Evolutionary conservation across 208 protist species (phyloP).

Genomic region (Acanthamoeba triangularis): DNA sequence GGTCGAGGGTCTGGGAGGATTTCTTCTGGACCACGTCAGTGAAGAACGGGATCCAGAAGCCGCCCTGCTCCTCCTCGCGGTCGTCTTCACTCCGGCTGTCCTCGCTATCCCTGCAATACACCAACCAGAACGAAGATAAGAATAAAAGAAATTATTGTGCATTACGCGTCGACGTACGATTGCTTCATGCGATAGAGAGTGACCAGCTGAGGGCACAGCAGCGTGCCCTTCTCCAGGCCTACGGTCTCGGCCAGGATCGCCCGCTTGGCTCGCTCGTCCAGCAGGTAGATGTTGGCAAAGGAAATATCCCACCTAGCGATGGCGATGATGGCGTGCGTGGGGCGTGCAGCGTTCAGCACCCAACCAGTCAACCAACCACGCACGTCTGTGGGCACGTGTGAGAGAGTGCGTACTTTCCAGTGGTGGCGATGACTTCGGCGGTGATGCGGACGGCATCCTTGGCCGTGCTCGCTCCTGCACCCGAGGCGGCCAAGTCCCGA

Average conservation of each 20-base stretch:
- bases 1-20: slow-evolving; percentile 18
- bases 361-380: background rate
- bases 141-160: too few relatives aligned
- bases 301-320: slow-evolving; percentile 68
- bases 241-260: slow-evolving; percentile 40
- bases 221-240: slow-evolving; percentile 43
- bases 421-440: slow-evolving; percentile 31
- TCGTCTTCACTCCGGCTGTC: slow-evolving; percentile 63
- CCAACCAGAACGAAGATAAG: too few relatives aligned
- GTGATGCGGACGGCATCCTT: slow-evolving; percentile 25
- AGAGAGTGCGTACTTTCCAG: background rate
- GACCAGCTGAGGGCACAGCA: slow-evolving; percentile 38
- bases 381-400: background rate
- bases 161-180: too few relatives aligned
- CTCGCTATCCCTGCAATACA: slow-evolving; percentile 44
- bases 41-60: slow-evolving; percentile 64
- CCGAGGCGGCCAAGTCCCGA: slow-evolving; percentile 24
- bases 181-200: background rate
- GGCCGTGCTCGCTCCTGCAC: slow-evolving; percentile 10
- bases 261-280: slow-evolving; percentile 10
- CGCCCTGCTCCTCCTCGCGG: slow-evolving; percentile 38
- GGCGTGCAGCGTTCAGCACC: background rate
- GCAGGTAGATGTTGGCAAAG: slow-evolving; percentile 64
- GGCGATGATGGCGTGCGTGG: too few relatives aligned
- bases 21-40: slow-evolving; percentile 50